Percentiles rank a stretch among this genome's conserved stretches.
Conservation (phyloP, 352 stramenopile genomes). For the Globisporangium nagaii region DNA sequence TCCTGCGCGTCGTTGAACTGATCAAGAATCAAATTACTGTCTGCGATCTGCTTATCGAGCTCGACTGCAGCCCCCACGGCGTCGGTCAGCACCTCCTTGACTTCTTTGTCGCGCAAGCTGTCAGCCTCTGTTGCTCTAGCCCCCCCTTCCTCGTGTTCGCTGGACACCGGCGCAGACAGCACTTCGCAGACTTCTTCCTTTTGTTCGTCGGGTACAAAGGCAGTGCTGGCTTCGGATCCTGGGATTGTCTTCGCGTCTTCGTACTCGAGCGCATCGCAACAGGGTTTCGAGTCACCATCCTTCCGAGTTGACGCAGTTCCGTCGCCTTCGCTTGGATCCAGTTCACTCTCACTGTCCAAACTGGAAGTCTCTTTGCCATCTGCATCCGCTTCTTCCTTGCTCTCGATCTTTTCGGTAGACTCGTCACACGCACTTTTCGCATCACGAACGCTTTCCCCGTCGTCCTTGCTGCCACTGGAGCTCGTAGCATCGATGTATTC, state of each 20-base stretch:
- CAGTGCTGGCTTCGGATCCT: background rate
- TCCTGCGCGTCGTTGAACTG: background rate
- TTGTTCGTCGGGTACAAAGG: background rate
- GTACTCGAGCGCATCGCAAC: background rate
- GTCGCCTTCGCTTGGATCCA: background rate
- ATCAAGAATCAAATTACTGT: background rate
- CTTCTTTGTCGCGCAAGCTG: background rate
- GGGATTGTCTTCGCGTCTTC: background rate
- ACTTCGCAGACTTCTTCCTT: too few species aligned
- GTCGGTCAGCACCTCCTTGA: background rate
- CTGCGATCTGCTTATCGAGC: background rate
- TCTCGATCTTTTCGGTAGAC: background rate
- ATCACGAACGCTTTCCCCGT: too few species aligned
- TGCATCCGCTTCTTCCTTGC: background rate
- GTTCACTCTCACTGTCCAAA: background rate
- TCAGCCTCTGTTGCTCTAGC: background rate
- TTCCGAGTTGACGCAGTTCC: background rate
- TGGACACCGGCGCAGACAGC: background rate
- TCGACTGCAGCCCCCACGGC: background rate
- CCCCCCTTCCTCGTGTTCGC: background rate
- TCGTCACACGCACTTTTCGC: background rate
- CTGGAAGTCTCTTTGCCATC: background rate
- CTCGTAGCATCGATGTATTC: too few species aligned
- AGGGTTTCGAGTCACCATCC: background rate
- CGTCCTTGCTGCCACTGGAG: too few species aligned